A percentile compares a stretch with the other conserved stretches of the same genome.
These are phyloP conservation scores for Scedosporium aurantiacum DNA, from an alignment of 2,329 filamentous ascomycete species.

Conservation along the genomic window DNA sequence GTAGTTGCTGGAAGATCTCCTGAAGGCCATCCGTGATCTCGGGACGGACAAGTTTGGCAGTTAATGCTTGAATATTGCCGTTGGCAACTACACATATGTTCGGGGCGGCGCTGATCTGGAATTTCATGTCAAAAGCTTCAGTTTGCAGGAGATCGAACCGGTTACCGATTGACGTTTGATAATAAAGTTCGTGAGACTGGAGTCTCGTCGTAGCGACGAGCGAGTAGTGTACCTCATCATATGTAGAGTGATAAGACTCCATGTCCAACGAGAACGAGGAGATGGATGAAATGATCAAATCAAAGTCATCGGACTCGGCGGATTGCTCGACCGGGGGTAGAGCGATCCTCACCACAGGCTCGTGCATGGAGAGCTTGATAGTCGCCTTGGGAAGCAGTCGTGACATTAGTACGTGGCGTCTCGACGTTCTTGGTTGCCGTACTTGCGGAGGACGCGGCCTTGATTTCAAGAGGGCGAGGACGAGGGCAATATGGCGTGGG, in stretches of 20 bases:
- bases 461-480: slow-evolving; percentile 63
- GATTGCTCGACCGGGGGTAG: slow-evolving; percentile 64
- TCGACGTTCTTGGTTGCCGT: slow-evolving; percentile 26
- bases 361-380: slow-evolving; percentile 92
- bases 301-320: slow-evolving; percentile 68
- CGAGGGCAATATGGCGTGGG: slow-evolving; percentile 77
- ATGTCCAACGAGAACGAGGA: slow-evolving; percentile 88
- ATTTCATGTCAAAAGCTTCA: slow-evolving; percentile 77
- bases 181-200: slow-evolving; percentile 82
- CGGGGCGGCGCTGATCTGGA: slow-evolving; percentile 73
- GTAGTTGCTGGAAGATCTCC: slow-evolving; percentile 79
- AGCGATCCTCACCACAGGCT: slow-evolving; percentile 84
- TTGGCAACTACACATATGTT: slow-evolving; percentile 73
- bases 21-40: slow-evolving; percentile 89
- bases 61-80: slow-evolving; percentile 75
- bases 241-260: slow-evolving; percentile 86
- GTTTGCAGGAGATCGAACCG: slow-evolving; percentile 81
- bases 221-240: slow-evolving; percentile 78
- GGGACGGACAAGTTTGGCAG: slow-evolving; percentile 77
- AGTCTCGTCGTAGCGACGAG: slow-evolving; percentile 72
- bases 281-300: slow-evolving; percentile 88
- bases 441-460: slow-evolving; percentile 28
- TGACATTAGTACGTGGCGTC: slow-evolving; percentile 64
- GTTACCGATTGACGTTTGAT: slow-evolving; percentile 74
- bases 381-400: slow-evolving; percentile 86